Evolutionary conservation across 2,329 filamentous ascomycete species (phyloP), one percentile per base, ranked within the genome.

Genomic region (Nakataea oryzae): DNA sequence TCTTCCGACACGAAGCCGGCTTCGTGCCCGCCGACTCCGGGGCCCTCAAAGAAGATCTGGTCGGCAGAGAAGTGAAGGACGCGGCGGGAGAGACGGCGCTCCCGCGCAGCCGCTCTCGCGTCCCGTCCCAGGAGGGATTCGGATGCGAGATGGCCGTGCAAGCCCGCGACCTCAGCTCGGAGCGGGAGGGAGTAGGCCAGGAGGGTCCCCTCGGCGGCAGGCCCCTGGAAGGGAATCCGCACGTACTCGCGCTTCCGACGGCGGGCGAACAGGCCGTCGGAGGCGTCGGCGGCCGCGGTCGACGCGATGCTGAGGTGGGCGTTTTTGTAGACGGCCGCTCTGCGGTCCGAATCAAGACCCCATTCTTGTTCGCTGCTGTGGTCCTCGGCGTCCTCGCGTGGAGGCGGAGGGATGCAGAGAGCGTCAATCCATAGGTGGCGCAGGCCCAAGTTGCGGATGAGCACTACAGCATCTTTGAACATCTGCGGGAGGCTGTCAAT

Each of bases 331-430:
- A 59, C 34, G 13, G 27, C 28, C n/a, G 34, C 58, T 12, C 28
- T 14, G 34, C 26, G 34, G 47, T 50, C 34, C 30, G 58, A 59
- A 21, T 50, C 30, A 21, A 24, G 30, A 30, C 28, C 14, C 57
- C 57, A 4, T 86, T 90, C 64, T 82, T n/a, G n/a, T n/a, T 96
- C 64, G 89, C 87, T 79, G 89, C 90, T 56, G 77, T 81, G 7
- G 77, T 92, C 68, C 87, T 97, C 76, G 97, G 97, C 21, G 47
- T 12, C 32, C n/a, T n/a, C n/a, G n/a, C n/a, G n/a, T n/a, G n/a
- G n/a, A 17, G 34, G 34, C 41, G 57, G 8, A 24, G 57, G 29
- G 21, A 66, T 66, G 62, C 67, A 69, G 7, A 66, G 61, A 11
- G 65, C 54, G 58, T 69, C 67, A 27, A 69, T 58, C 67, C 67